Evolutionary conservation across 2,329 filamentous ascomycete species (phyloP).

Genomic region (Escovopsis weberi): DNA sequence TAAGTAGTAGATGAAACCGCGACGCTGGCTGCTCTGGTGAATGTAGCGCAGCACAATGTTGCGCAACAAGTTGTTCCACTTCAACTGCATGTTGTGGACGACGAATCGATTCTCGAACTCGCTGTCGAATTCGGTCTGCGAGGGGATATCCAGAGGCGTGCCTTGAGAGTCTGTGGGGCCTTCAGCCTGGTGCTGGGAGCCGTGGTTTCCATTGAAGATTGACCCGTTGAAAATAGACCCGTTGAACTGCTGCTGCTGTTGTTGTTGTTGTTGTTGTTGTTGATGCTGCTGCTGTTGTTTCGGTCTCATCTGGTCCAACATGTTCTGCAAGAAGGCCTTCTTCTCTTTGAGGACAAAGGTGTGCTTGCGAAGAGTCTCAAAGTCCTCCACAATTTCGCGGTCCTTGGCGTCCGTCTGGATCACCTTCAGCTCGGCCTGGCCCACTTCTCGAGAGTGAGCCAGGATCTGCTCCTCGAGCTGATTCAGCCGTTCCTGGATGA

Average conservation of each 20-base stretch:
- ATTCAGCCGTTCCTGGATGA: slow-evolving; percentile 68
- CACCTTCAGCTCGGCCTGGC: slow-evolving; percentile 58
- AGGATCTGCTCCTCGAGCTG: slow-evolving; percentile 67
- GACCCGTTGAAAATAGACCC: slow-evolving; percentile 14
- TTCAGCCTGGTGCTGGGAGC: slow-evolving; percentile 18
- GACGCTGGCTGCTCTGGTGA: slow-evolving; percentile 88
- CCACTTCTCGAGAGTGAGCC: slow-evolving; percentile 56
- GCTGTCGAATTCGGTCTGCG: slow-evolving; percentile 69
- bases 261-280: slow-evolving; percentile 1
- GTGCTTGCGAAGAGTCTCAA: slow-evolving; percentile 44
- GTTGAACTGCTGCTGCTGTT: slow-evolving; percentile 6
- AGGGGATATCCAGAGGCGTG: slow-evolving; percentile 46
- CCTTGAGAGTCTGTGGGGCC: slow-evolving; percentile 37
- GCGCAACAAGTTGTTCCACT: slow-evolving; percentile 93
- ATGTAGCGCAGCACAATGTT: slow-evolving; percentile 97
- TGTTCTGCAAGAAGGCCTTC: slow-evolving; percentile 42
- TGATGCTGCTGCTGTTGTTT: slow-evolving; percentile 11
- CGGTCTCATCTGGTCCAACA: slow-evolving; percentile 35
- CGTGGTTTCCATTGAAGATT: slow-evolving; percentile 11
- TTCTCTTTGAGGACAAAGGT: slow-evolving; percentile 42
- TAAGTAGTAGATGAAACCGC: slow-evolving; percentile 96
- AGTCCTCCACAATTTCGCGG: slow-evolving; percentile 37
- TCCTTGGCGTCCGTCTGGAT: slow-evolving; percentile 37
- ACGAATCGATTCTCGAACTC: slow-evolving; percentile 98
- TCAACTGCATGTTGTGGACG: slow-evolving; percentile 91